A percentile compares a stretch with the other conserved stretches of the same genome.
These are phyloP conservation scores for Cytospora paraplurivora DNA, from an alignment of 2,329 filamentous ascomycete genomes.

Conservation along the genomic window DNA sequence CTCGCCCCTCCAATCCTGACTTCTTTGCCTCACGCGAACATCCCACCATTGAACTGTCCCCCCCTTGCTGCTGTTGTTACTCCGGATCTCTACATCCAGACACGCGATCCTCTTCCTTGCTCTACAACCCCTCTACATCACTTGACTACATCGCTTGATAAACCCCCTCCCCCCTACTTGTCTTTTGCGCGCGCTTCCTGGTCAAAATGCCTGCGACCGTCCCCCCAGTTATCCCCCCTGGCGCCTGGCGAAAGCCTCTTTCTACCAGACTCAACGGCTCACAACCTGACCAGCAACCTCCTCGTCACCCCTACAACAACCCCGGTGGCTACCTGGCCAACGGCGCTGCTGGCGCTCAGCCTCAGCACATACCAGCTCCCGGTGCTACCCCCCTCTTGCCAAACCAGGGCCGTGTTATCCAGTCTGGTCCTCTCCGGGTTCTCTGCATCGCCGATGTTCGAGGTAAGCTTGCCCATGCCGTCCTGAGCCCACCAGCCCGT, in stretches of 20 bases:
- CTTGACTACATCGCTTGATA: constrained; percentile 6
- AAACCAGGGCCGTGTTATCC: constrained; percentile 67
- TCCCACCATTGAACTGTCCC: neutral
- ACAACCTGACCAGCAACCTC: constrained; percentile 30
- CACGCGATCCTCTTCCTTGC: neutral
- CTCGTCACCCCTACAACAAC: constrained; percentile 48
- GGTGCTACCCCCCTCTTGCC: constrained; percentile 67
- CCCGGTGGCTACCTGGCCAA: constrained; percentile 64
- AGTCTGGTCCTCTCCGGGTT: constrained; percentile 66
- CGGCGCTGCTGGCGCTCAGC: constrained; percentile 52
- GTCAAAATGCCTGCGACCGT: constrained; percentile 23
- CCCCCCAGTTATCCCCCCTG: constrained; percentile 22
- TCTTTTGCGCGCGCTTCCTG: neutral
- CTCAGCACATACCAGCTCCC: constrained; percentile 50
- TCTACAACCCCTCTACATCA: constrained; percentile 4
- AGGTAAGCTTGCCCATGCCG: constrained; percentile 50
- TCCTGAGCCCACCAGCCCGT: neutral
- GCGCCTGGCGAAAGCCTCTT: constrained; percentile 28
- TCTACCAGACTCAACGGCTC: constrained; percentile 21
- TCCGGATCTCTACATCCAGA: constrained; percentile 16
- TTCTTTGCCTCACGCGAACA: constrained; percentile 23
- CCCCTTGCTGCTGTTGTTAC: constrained; percentile 2
- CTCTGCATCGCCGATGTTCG: constrained; percentile 73
- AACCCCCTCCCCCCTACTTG: neutral
- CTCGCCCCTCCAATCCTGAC: constrained; percentile 22